Conservation (phyloP, 2,329 filamentous ascomycete species). For the Sclerotinia trifoliorum region DNA sequence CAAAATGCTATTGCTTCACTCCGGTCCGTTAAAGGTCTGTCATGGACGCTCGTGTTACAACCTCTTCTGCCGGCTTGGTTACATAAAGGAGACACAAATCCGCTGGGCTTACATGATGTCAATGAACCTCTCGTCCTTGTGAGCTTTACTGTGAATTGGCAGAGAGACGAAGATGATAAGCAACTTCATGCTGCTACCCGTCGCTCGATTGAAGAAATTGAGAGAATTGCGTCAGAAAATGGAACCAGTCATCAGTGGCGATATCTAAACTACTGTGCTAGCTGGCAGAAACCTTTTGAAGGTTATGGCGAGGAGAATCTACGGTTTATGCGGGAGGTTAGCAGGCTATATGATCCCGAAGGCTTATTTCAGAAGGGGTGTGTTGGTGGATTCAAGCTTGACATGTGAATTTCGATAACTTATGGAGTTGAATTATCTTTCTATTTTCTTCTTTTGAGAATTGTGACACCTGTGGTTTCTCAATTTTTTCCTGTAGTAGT, state of each 20-base stretch:
- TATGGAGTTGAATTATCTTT: too few species aligned
- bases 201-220: conserved; percentile 39
- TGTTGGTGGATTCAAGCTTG: conserved; percentile 22
- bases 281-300: conserved; percentile 38
- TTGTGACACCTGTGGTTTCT: not conserved
- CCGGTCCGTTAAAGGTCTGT: conserved; percentile 36
- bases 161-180: conserved; percentile 36
- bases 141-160: conserved; percentile 42
- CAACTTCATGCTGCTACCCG: conserved; percentile 35
- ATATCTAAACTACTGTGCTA: conserved; percentile 39
- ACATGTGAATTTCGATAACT: not conserved
- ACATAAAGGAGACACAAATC: conserved; percentile 34
- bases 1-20: conserved; percentile 35
- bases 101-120: conserved; percentile 35
- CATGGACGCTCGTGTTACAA: conserved; percentile 41
- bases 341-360: conserved; percentile 22
- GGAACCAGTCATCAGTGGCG: conserved; percentile 33
- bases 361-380: conserved; percentile 24
- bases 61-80: conserved; percentile 37
- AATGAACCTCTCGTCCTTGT: conserved; percentile 39
- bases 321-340: conserved; percentile 23
- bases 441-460: not conserved
- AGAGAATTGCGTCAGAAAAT: conserved; percentile 35
- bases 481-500: too few species aligned
- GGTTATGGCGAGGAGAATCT: conserved; percentile 37